Percentiles rank a stretch among this genome's conserved stretches.
Evolutionary conservation across 768 basidiomycete species (phyloP).

Genomic region (Russula sp.): DNA sequence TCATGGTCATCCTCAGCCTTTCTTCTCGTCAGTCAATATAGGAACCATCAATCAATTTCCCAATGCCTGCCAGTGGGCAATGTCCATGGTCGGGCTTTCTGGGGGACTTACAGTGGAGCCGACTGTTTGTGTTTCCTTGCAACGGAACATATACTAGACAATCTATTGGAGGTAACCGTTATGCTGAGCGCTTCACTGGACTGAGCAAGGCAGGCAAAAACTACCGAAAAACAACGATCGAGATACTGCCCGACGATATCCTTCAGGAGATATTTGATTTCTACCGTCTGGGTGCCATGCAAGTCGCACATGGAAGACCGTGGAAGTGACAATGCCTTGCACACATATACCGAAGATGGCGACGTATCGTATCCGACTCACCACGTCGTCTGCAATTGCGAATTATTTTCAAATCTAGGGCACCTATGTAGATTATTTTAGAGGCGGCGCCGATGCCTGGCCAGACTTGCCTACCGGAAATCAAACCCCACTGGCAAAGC

Average conservation of each 20-base stretch:
- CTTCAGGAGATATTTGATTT: background rate
- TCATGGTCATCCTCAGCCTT: background rate
- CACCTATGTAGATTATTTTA: background rate
- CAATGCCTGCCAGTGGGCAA: too few species aligned
- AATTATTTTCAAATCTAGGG: background rate
- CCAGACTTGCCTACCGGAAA: background rate
- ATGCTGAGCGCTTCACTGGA: background rate
- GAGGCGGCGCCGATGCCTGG: too few species aligned
- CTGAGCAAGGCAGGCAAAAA: background rate
- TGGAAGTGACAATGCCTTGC: background rate
- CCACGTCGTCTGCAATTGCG: background rate
- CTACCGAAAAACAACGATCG: background rate
- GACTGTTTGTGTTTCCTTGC: background rate
- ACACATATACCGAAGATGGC: background rate
- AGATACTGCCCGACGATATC: background rate
- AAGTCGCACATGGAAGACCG: background rate
- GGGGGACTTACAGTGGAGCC: background rate
- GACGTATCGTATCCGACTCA: background rate
- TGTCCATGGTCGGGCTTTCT: background rate
- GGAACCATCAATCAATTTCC: background rate
- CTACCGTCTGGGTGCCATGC: background rate
- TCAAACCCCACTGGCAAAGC: background rate
- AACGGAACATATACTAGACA: background rate
- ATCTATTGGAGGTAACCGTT: background rate
- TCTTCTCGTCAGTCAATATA: too few species aligned